Percentiles rank a stretch among this genome's conserved stretches.
phyloP scores from a whole-genome alignment of 2,329 filamentous ascomycete genomes.

The Tolypocladium cylindrosporum region DNA sequence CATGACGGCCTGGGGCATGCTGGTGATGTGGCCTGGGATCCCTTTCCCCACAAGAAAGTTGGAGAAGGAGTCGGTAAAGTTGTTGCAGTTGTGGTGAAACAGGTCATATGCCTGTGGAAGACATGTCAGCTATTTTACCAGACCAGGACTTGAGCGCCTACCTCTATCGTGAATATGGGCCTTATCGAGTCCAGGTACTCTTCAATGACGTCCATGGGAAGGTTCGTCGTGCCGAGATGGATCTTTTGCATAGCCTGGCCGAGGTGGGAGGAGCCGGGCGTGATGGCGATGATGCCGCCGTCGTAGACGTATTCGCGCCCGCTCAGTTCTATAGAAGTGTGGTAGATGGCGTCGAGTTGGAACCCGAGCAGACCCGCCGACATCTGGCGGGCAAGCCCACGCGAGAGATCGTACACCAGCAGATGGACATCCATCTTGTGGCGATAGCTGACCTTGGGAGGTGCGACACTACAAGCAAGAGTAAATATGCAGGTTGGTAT shows the following conservation, averaged over 20 bases:
- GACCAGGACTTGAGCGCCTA: conserved; percentile 17
- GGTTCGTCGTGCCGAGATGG: conserved; percentile 62
- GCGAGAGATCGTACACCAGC: conserved; percentile 69
- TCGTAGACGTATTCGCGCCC: conserved; percentile 89
- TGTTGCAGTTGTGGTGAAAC: conserved; percentile 92
- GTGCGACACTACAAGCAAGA: background rate
- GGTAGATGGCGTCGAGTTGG: conserved; percentile 83
- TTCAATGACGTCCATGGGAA: conserved; percentile 71
- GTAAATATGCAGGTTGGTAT: background rate
- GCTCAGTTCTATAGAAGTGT: conserved; percentile 79
- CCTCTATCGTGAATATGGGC: conserved; percentile 72
- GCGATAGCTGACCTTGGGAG: background rate
- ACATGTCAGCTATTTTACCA: background rate
- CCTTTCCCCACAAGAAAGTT: conserved; percentile 83
- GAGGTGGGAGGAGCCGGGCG: conserved; percentile 76
- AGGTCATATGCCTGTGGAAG: conserved; percentile 71
- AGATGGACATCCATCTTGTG: conserved; percentile 63
- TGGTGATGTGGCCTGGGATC: conserved; percentile 79
- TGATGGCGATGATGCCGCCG: conserved; percentile 71
- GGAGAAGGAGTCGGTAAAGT: conserved; percentile 86
- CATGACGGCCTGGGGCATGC: conserved; percentile 75
- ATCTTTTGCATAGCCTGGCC: conserved; percentile 72
- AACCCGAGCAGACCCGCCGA: conserved; percentile 43
- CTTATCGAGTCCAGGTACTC: conserved; percentile 83
- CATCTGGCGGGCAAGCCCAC: conserved; percentile 45